Percentiles rank a stretch among this genome's conserved stretches.
Conservation (phyloP, 208 protist genomes). For the Trypanosoma caninum region DNA sequence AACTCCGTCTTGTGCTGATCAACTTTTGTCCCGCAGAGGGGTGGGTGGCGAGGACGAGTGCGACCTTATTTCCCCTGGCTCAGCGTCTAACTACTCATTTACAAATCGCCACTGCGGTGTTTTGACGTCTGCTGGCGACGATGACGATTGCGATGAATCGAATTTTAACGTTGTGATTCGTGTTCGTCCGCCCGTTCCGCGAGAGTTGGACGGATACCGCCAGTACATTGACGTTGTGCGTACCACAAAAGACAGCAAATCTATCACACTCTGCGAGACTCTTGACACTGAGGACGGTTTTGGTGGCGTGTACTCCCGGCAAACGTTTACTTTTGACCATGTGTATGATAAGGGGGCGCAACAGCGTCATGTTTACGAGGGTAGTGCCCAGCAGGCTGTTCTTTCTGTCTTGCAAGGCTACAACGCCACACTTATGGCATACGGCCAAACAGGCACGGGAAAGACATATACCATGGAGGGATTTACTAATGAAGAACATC, state of each 20-base stretch:
- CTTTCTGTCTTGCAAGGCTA: slow-evolving; percentile 74
- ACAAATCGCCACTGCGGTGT: neutral
- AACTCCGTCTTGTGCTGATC: too few species aligned
- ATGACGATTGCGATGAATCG: slow-evolving; percentile 8
- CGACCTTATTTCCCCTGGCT: neutral
- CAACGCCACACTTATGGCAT: slow-evolving; percentile 87
- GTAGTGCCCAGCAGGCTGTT: slow-evolving; percentile 64
- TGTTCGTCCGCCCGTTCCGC: slow-evolving; percentile 76
- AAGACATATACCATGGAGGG: slow-evolving; percentile 92
- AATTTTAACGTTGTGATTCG: slow-evolving; percentile 89
- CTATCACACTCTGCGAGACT: slow-evolving; percentile 74
- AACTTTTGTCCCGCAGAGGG: neutral
- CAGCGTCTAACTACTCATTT: neutral
- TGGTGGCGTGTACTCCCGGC: slow-evolving; percentile 59
- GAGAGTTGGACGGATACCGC: slow-evolving; percentile 68
- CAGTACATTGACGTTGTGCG: slow-evolving; percentile 67
- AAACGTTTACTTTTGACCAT: slow-evolving; percentile 77
- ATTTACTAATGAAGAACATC: slow-evolving; percentile 71
- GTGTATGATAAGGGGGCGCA: slow-evolving; percentile 42
- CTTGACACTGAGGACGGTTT: slow-evolving; percentile 45
- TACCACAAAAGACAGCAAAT: slow-evolving; percentile 37
- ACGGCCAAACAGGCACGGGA: slow-evolving; percentile 84
- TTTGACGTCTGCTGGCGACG: neutral
- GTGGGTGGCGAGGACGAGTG: neutral
- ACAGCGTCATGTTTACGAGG: slow-evolving; percentile 77